phyloP scores from a whole-genome alignment of 345 rosid species.

The Xanthoceras sorbifolium region DNA sequence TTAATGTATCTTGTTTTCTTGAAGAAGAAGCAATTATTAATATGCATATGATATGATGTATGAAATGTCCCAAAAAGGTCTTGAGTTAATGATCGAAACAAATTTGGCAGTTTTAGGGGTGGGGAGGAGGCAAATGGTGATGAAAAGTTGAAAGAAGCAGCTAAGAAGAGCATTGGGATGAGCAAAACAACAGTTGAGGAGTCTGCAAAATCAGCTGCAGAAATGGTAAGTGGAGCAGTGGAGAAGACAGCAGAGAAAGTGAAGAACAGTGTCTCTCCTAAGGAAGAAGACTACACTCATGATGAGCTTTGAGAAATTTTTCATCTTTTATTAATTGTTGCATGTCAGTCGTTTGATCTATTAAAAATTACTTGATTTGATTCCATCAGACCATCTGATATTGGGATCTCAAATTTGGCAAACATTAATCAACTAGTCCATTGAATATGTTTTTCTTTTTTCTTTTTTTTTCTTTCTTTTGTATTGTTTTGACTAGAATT shows the following conservation, averaged over 20 bases:
- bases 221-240: slow-evolving; percentile 39
- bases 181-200: slow-evolving; percentile 47
- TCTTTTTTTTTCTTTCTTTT: too few species aligned
- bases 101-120: slow-evolving; percentile 50
- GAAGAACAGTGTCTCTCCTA: slow-evolving; percentile 24
- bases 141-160: slow-evolving; percentile 60
- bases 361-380: too few species aligned
- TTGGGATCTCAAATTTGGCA: too few species aligned
- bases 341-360: background rate
- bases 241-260: slow-evolving; percentile 51
- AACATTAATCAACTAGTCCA: too few species aligned
- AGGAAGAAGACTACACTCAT: slow-evolving; percentile 23
- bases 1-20: too few species aligned
- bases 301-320: slow-evolving; percentile 43
- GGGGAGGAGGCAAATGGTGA: slow-evolving; percentile 28
- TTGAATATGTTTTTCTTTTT: too few species aligned
- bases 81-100: background rate
- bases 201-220: slow-evolving; percentile 60
- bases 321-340: background rate
- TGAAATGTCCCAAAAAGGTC: too few species aligned
- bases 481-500: too few species aligned
- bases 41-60: too few species aligned
- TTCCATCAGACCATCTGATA: too few species aligned
- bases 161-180: slow-evolving; percentile 40
- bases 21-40: too few species aligned